Conservation (phyloP, 345 rosid species). For the Corchorus olitorius region DNA sequence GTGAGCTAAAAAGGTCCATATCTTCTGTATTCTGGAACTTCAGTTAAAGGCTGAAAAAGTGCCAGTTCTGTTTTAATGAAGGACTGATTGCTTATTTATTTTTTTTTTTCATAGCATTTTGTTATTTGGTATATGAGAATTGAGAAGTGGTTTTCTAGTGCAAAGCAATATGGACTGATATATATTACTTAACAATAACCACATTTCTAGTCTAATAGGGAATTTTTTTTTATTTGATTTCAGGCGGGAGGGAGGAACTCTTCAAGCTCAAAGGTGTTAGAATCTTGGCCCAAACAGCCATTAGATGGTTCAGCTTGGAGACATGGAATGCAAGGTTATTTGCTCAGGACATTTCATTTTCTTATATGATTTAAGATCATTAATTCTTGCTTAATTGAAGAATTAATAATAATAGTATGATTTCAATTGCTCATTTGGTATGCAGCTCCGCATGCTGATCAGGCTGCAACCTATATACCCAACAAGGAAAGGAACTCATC, state of each 20-base stretch:
- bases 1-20: too few species aligned
- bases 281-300: slow-evolving; percentile 45
- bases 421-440: not conserved
- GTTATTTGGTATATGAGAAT: not conserved
- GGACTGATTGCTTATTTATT: not conserved
- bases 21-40: too few species aligned
- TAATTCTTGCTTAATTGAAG: not conserved
- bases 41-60: not conserved
- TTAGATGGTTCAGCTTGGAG: slow-evolving; percentile 49
- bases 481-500: slow-evolving; percentile 36
- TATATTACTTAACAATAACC: not conserved
- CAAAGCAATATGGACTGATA: not conserved
- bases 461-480: slow-evolving; percentile 30
- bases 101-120: too few species aligned
- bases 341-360: slow-evolving; percentile 14
- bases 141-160: not conserved
- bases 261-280: slow-evolving; percentile 42
- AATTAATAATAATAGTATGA: not conserved
- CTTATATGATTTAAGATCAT: not conserved
- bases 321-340: slow-evolving; percentile 53
- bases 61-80: not conserved
- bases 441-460: slow-evolving; percentile 36
- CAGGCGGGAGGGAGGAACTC: slow-evolving; percentile 54
- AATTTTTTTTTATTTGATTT: not conserved
- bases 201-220: not conserved